Conservation (phyloP, 306 rosid species). For the Corylus heterophylla region DNA sequence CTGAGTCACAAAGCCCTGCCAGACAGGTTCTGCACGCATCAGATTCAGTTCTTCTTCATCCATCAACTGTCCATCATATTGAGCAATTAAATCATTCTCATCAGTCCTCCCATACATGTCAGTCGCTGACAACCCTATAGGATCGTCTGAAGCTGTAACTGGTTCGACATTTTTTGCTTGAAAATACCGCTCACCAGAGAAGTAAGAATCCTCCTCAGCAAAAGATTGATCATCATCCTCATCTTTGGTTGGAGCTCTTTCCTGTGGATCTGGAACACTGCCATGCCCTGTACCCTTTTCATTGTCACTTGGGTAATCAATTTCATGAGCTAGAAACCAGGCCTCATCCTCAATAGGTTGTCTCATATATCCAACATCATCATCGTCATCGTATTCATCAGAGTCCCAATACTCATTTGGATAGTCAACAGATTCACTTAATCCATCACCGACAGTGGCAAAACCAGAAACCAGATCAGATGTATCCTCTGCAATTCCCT, state of each 20-base stretch:
- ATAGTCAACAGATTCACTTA: constrained; percentile 87
- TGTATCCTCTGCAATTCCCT: constrained; percentile 90
- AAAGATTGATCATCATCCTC: constrained; percentile 96
- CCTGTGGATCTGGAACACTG: constrained; percentile 81
- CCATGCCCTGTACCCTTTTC: constrained; percentile 92
- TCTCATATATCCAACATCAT: constrained; percentile 93
- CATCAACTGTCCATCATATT: constrained; percentile 88
- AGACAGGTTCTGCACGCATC: constrained; percentile 89
- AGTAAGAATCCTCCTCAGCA: constrained; percentile 94
- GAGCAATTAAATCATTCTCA: constrained; percentile 72
- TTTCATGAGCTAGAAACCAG: constrained; percentile 99
- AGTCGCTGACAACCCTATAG: constrained; percentile 61
- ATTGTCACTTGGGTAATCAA: constrained; percentile 98
- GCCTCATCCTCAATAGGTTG: constrained; percentile 99
- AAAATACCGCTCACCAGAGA: constrained; percentile 87
- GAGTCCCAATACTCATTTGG: constrained; percentile 98
- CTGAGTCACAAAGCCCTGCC: constrained; percentile 96
- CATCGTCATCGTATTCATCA: constrained; percentile 95
- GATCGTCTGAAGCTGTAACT: constrained; percentile 64
- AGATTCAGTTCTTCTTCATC: constrained; percentile 80
- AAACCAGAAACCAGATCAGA: constrained; percentile 97
- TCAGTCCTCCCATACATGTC: constrained; percentile 70
- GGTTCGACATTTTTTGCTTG: constrained; percentile 72
- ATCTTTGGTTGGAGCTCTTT: constrained; percentile 72
- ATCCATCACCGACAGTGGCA: constrained; percentile 93